phyloP scores from a whole-genome alignment of 768 basidiomycete species.

The Naganishia kalamii region DNA sequence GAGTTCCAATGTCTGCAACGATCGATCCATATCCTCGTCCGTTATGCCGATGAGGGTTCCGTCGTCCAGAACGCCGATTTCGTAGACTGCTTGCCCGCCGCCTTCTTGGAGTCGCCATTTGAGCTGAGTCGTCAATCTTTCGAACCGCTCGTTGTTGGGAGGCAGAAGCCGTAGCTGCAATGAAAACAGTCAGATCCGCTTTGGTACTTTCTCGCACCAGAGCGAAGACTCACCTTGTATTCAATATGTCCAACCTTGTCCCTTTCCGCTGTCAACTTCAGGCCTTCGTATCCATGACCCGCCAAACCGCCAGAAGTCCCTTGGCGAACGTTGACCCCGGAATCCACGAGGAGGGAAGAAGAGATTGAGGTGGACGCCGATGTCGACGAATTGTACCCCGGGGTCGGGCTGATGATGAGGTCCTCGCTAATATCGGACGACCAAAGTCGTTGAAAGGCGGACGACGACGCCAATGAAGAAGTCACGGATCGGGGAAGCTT shows the following conservation, averaged over 20 bases:
- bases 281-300: slow-evolving; percentile 1
- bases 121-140: slow-evolving; percentile 77
- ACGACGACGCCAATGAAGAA: neutral
- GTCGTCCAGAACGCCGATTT: slow-evolving; percentile 70
- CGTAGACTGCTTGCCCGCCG: slow-evolving; percentile 75
- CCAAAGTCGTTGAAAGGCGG: neutral
- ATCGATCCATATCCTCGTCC: slow-evolving; percentile 66
- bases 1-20: slow-evolving; percentile 76
- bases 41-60: slow-evolving; percentile 75
- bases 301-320: neutral
- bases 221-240: slow-evolving; percentile 57
- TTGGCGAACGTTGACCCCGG: neutral
- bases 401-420: neutral
- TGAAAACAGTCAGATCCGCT: neutral
- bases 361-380: slow-evolving; percentile 1
- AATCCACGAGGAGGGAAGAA: neutral
- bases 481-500: neutral
- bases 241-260: slow-evolving; percentile 71
- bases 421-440: neutral
- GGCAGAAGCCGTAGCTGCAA: slow-evolving; percentile 64
- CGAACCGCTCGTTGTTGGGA: slow-evolving; percentile 55
- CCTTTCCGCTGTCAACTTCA: slow-evolving; percentile 38
- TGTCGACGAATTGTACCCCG: neutral
- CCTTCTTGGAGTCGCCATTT: slow-evolving; percentile 90
- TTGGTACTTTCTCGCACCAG: neutral